Base-by-base conservation (phyloP, 1,284 basidiomycete genomes). In the Ustilago loliicola region DNA sequence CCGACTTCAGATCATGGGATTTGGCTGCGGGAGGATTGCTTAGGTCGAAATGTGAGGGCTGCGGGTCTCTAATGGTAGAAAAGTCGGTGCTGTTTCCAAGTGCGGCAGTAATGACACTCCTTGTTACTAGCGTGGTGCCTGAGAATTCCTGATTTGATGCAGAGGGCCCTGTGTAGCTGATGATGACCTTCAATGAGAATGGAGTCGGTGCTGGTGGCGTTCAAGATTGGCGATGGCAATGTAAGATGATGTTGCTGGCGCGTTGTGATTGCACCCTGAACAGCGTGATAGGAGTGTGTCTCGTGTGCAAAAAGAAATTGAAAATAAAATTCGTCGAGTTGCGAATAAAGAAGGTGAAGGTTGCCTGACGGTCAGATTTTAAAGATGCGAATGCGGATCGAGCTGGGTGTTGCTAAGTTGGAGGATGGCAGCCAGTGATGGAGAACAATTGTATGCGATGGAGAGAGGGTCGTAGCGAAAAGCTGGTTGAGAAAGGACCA, bases 211-310 rank as follows among this genome's bases (percentile, higher is more conserved):
- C 30, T 38, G 27, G 27, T 36, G 45, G 11, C 57, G 30, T 23
- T 50, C 19, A n/a, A 50, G 45, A 36, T 29, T 21, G 47, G 47
- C 45, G 47, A 58, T 32, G 29, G 40, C 7, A 58, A 58, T 29
- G 27, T 40, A 27, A 32, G 27, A 50, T 50, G 40, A 25, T 42
- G 38, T 30, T 15, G 42, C n/a, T 45, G n/a, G 42, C 55, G 42
- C 45, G 32, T 34, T 11, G 47, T 23, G 19, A 47, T 27, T 23
- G 32, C 47, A 60, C 48, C 32, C 48, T 53, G 48, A 52, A 50
- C 21, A 17, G 54, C 27, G 56, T 45, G 3, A n/a, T 25, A 58
- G 25, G 40, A 40, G 56, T 30, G 56, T 45, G n/a, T 57, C 56
- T 25, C 23, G 48, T 27, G 48, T 50, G 23, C 13, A 27, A 50